Percentiles rank a stretch among this genome's conserved stretches.
Evolutionary conservation across 2,329 filamentous ascomycete genomes (phyloP).

Genomic region (Aspergillus fijiensis): DNA sequence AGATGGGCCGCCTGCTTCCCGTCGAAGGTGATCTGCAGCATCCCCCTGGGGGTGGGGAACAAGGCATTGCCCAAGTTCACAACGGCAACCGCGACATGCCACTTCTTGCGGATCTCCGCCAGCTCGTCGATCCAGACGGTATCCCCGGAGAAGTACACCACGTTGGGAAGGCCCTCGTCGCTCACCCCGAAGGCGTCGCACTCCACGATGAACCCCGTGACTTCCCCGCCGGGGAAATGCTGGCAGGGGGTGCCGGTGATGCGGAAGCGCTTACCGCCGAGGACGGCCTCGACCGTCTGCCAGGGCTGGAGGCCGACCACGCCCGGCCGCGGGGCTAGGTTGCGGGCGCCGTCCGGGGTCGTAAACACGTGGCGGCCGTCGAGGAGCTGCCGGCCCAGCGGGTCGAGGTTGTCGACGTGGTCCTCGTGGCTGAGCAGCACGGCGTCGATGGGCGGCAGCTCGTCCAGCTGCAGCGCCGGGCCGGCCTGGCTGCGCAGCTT

Average conservation of each 20-base stretch:
- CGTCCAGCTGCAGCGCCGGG: conserved; percentile 2
- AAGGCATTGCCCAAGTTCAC: conserved; percentile 39
- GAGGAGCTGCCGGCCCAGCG: conserved; percentile 44
- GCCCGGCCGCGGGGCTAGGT: conserved; percentile 40
- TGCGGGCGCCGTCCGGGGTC: conserved; percentile 44
- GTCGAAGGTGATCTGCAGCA: conserved; percentile 46
- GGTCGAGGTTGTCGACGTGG: conserved; percentile 51
- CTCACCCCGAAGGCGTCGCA: conserved; percentile 37
- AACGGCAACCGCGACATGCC: conserved; percentile 39
- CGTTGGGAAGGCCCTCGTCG: conserved; percentile 41
- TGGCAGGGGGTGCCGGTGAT: conserved; percentile 46
- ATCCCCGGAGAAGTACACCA: conserved; percentile 41
- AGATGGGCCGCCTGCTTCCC: conserved; percentile 43
- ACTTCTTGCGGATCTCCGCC: conserved; percentile 31
- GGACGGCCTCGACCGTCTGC: conserved; percentile 33
- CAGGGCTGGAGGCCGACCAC: conserved; percentile 39
- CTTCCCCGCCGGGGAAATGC: conserved; percentile 46
- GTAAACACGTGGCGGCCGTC: conserved; percentile 48
- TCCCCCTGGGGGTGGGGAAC: conserved; percentile 24
- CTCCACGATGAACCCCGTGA: conserved; percentile 45
- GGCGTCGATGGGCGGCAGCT: conserved; percentile 46
- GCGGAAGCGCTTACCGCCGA: conserved; percentile 36
- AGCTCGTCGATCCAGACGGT: conserved; percentile 41
- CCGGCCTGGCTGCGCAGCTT: background rate
- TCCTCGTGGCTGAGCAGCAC: conserved; percentile 51